A percentile compares a stretch with the other conserved stretches of the same genome.
These are phyloP conservation scores for Fusarium siculi DNA, from an alignment of 2,329 filamentous ascomycete genomes.

Conservation along the genomic window DNA sequence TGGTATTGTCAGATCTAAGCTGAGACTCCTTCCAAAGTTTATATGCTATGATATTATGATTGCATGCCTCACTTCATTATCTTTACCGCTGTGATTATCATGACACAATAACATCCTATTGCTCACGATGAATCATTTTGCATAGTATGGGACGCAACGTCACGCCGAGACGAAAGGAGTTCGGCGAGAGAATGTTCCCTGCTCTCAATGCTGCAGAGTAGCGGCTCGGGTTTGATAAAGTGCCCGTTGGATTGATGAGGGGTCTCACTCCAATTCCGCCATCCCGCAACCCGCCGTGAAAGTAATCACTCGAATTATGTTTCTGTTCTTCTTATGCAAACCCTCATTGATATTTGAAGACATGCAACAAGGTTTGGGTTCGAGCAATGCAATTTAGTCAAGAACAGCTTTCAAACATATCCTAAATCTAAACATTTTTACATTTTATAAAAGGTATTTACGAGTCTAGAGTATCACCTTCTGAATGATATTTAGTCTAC, in stretches of 20 bases:
- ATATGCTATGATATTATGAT: background rate
- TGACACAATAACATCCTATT: rapidly evolving
- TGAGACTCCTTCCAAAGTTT: background rate
- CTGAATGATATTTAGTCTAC: rapidly evolving
- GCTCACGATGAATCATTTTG: conserved; percentile 8
- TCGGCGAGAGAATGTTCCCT: too few relatives aligned
- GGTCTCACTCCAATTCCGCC: background rate
- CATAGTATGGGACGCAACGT: background rate
- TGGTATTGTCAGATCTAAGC: background rate
- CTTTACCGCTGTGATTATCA: rapidly evolving
- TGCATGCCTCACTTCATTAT: rapidly evolving
- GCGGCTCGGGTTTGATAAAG: background rate
- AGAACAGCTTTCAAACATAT: rapidly evolving
- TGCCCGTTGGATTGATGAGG: background rate
- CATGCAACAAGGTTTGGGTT: background rate
- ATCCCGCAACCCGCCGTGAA: too few relatives aligned
- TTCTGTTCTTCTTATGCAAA: too few relatives aligned
- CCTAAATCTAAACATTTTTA: background rate
- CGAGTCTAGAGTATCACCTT: rapidly evolving
- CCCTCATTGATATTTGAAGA: background rate
- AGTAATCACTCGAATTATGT: too few relatives aligned
- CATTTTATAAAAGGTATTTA: background rate
- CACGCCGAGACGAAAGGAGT: background rate
- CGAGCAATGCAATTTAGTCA: background rate
- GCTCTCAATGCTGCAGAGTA: background rate